Evolutionary conservation across 2,329 filamentous ascomycete genomes (phyloP), one percentile per base, ranked within the genome.

Genomic region (Trichophyton benhamiae): DNA sequence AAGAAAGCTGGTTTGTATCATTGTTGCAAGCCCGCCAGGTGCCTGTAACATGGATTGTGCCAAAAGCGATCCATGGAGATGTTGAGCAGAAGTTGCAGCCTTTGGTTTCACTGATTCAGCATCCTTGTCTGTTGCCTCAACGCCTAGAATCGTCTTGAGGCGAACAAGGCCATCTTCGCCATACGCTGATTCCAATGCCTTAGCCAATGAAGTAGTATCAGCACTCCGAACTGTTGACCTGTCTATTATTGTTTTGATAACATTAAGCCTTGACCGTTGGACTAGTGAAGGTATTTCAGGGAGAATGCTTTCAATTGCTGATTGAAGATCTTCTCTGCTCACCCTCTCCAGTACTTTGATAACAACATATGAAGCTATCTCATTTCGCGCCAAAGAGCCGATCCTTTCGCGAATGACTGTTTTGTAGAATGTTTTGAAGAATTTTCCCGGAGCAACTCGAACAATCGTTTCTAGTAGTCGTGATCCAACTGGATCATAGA

Each of bases 401-500:
- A 97, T 87, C 27, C 90, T 84, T 13, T 87, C 85, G 64, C 86
- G 87, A 73, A 97, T 88, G 65, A 91, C 83, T 66, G 87, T 85
- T 62, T 82, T 84, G 75, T 95, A 92, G 4, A 99, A 80, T 13
- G 84, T 83, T 74, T 96, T 96, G 82, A 97, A 99, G 38, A 91
- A 76, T 74, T 94, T 96, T 49, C 89, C 91, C 0, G 94, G 91
- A 15, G 87, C 84, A 70, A 87, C 82, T 27, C 85, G 82, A 65
- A 96, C 83, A 65, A 99, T 86, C 0, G 87, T 89, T 76, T 99
- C 94, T 22, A 97, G 80, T 1, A 99, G 80, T 52, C 92, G 87
- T 2, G 92, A 96, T 15, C 94, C 94, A 59, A 97, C 86, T 1
- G 87, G 81, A 70, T 97, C 91, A 73, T 96, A 97, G 27, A 96